phyloP scores from a whole-genome alignment of 768 basidiomycete species.

The Saitozyma podzolica region DNA sequence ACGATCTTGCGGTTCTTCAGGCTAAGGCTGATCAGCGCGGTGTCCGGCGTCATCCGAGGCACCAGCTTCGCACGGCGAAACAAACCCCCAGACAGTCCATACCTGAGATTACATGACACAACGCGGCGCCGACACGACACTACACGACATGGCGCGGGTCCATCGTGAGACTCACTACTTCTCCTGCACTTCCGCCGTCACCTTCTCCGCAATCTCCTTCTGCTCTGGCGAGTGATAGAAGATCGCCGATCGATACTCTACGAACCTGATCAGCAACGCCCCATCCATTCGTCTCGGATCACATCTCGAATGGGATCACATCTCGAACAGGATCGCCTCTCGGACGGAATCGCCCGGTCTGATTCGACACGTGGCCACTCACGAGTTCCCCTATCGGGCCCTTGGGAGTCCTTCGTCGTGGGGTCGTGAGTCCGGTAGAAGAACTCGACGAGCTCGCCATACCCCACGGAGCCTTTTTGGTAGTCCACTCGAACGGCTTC shows the following conservation, averaged over 20 bases:
- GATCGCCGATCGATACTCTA: conserved; percentile 88
- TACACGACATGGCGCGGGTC: conserved; percentile 1
- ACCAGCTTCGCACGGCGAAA: too few species aligned
- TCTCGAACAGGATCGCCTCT: too few species aligned
- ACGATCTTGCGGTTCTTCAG: conserved; percentile 72
- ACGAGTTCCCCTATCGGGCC: conserved; percentile 76
- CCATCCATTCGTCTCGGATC: too few species aligned
- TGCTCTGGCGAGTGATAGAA: conserved; percentile 78
- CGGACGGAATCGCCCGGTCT: too few species aligned
- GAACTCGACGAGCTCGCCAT: conserved; percentile 90
- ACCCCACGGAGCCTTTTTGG: conserved; percentile 72
- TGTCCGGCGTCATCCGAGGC: too few species aligned
- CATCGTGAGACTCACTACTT: conserved; percentile 64
- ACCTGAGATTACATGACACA: too few species aligned
- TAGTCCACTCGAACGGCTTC: conserved; percentile 85
- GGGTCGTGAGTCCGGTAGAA: conserved; percentile 95
- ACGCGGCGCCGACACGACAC: too few species aligned
- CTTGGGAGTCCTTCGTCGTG: conserved; percentile 77
- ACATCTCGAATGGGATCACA: too few species aligned
- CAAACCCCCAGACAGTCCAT: too few species aligned
- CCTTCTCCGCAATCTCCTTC: conserved; percentile 65
- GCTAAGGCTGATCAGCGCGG: too few species aligned
- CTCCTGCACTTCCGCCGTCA: conserved; percentile 79
- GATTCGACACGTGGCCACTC: conserved; percentile 14
- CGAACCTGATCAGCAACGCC: too few species aligned